Evolutionary conservation across 2,329 filamentous ascomycete genomes (phyloP), one percentile per base, ranked within the genome.

Genomic region (Elsinoe ampelina): DNA sequence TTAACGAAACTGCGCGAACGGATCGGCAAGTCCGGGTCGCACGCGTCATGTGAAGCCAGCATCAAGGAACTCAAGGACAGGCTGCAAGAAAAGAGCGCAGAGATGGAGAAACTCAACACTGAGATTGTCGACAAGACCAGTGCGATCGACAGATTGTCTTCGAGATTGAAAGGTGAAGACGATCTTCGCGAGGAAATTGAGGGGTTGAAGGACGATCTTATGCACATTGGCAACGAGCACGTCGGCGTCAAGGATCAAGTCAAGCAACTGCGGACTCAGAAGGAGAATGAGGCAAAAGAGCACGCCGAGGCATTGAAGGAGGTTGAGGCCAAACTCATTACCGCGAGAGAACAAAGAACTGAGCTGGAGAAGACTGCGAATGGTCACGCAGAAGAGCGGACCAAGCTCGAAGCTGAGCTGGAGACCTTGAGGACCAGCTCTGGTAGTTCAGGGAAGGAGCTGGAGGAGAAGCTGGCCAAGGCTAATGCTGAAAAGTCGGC

Each of bases 101-200:
- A 57, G 11, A 47, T 61, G 38, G 68, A 60, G 54, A 64, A 55
- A 55, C 63, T 64, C 34, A 64, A 66, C 38, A 59, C 61, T 42
- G 55, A 60, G 7, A 66, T 68, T 12, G 62, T 67, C n/a, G 74
- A 81, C 38, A 91, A 89, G 65, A 84, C 91, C 61, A 76, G 77
- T 1, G 83, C 84, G 38, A 90, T 96, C 54, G 82, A 88, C 55
- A 79, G 78, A 12, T 75, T 96, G 4, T 80, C 81, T 22, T 80
- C 81, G 57, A 85, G 86, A 68, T 76, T 88, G 66, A 87, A 84
- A 13, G 87, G 93, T 57, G 80, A 84, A 65, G 88, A 92, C 55
- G 85, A 85, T 17, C 75, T 95, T 42, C 79, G 82, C 22, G 91
- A 95, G 64, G 91, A 97, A 71, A 87, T 96, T 58, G 89, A 95